phyloP scores from a whole-genome alignment of 2,329 filamentous ascomycete genomes.

The Colletotrichum liaoningense region DNA sequence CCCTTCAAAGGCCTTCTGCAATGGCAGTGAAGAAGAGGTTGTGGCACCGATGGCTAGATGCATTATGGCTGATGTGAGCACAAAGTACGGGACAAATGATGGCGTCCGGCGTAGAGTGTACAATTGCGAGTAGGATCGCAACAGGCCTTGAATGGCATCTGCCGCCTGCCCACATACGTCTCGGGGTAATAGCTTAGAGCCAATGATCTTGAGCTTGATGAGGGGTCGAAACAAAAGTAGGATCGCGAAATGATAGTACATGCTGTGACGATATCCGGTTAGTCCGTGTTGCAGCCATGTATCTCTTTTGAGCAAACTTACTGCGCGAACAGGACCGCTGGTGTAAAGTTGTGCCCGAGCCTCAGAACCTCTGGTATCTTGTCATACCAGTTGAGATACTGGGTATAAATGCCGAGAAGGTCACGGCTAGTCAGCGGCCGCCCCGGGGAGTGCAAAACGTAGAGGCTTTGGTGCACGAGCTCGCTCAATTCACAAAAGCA shows the following conservation, averaged over 20 bases:
- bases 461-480: slow-evolving; percentile 77
- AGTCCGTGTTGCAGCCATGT: neutral
- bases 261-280: slow-evolving; percentile 52
- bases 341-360: slow-evolving; percentile 76
- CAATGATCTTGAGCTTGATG: slow-evolving; percentile 72
- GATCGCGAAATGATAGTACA: slow-evolving; percentile 79
- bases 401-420: slow-evolving; percentile 72
- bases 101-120: slow-evolving; percentile 70
- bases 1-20: slow-evolving; percentile 7
- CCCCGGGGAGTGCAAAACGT: slow-evolving; percentile 78
- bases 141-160: slow-evolving; percentile 67
- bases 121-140: slow-evolving; percentile 67
- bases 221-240: slow-evolving; percentile 80
- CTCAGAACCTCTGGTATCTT: slow-evolving; percentile 72
- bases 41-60: slow-evolving; percentile 65
- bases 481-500: slow-evolving; percentile 80
- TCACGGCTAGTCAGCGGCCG: slow-evolving; percentile 72
- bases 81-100: slow-evolving; percentile 71
- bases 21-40: slow-evolving; percentile 36
- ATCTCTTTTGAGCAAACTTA: slow-evolving; percentile 56
- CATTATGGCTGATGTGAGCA: slow-evolving; percentile 71
- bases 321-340: slow-evolving; percentile 80
- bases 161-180: slow-evolving; percentile 74
- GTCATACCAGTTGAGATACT: slow-evolving; percentile 79
- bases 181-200: slow-evolving; percentile 71